These are phyloP conservation scores for Cryptomeria japonica DNA, from an alignment of 75 land plant genomes.

Conservation along the genomic window DNA sequence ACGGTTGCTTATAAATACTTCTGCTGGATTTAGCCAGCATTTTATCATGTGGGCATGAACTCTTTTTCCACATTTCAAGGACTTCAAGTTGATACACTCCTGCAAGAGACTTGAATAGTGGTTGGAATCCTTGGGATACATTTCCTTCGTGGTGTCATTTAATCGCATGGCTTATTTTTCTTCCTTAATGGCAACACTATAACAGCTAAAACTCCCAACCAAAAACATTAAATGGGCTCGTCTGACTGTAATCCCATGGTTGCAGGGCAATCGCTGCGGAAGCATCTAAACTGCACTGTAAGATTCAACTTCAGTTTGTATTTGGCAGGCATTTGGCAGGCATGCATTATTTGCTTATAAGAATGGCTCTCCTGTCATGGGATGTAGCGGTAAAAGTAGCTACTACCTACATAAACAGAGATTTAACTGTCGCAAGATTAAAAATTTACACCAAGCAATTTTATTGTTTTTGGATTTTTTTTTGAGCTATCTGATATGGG, in stretches of 20 bases:
- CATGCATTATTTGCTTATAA: not conserved
- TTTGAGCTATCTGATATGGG: too few species aligned
- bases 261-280: not conserved
- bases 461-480: too few species aligned
- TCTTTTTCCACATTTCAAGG: constrained; percentile 15
- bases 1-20: constrained; percentile 46
- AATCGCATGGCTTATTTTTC: not conserved
- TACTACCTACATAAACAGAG: too few species aligned
- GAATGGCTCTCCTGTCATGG: not conserved
- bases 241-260: constrained; percentile 2
- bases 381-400: not conserved
- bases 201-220: not conserved
- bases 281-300: not conserved
- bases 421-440: too few species aligned
- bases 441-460: too few species aligned
- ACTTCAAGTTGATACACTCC: constrained; percentile 31
- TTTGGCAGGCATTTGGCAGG: not conserved
- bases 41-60: constrained; percentile 63
- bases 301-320: not conserved
- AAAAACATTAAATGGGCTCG: not conserved
- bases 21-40: constrained; percentile 26
- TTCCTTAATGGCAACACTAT: not conserved
- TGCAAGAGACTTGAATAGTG: constrained; percentile 42
- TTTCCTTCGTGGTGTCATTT: not conserved
- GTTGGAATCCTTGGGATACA: constrained; percentile 26